Conservation (phyloP, 139 green algal species). For the Chlorella vulgaris region DNA sequence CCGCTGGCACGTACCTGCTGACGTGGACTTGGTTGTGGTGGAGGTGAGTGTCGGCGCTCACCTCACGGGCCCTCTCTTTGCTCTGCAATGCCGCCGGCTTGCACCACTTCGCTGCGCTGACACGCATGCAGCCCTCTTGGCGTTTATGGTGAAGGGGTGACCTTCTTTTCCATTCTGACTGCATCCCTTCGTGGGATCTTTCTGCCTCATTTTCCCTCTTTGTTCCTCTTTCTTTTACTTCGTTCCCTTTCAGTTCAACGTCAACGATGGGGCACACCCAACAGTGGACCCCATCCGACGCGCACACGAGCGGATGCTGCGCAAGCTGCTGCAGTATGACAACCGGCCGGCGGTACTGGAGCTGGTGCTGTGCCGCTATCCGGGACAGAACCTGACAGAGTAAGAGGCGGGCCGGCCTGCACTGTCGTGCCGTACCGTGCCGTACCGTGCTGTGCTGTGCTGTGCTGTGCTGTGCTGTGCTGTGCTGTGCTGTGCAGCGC, state of each 20-base stretch:
- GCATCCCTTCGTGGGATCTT: too few relatives aligned
- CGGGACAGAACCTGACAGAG: neutral
- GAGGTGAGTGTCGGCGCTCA: neutral
- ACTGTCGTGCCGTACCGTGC: neutral
- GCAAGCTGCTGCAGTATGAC: neutral
- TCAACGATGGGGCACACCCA: neutral
- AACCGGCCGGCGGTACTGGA: neutral
- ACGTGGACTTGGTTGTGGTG: slow-evolving; percentile 4
- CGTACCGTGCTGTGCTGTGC: too few relatives aligned
- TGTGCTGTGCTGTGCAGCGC: too few relatives aligned
- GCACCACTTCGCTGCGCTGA: too few relatives aligned
- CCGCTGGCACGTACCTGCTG: neutral
- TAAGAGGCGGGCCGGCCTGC: neutral
- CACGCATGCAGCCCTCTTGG: neutral
- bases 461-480: too few relatives aligned
- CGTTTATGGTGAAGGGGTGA: too few relatives aligned
- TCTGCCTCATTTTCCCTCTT: neutral
- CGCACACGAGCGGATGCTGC: slow-evolving; percentile 1
- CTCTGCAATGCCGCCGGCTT: too few relatives aligned
- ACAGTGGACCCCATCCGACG: neutral
- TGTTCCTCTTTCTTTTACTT: neutral
- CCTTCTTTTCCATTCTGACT: too few relatives aligned
- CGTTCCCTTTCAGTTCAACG: neutral
- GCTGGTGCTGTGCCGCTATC: slow-evolving; percentile 2
- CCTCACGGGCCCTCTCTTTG: neutral